phyloP scores from a whole-genome alignment of 169 alveolate genomes.

The Babesia caballi region DNA sequence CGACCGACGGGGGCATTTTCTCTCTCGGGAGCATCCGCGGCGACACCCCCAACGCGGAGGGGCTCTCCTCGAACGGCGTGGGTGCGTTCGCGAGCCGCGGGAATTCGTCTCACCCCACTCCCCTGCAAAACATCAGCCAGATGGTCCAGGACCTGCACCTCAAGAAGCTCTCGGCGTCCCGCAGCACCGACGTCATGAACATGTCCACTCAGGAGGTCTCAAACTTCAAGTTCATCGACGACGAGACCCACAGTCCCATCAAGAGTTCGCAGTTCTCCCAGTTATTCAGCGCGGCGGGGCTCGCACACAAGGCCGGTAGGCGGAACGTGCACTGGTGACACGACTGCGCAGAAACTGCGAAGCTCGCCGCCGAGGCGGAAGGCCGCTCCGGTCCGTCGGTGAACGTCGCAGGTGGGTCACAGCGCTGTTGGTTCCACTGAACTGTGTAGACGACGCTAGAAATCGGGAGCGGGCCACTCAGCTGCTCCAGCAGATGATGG shows the following conservation, averaged over 20 bases:
- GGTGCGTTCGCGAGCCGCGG: too few species aligned
- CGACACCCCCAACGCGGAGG: not conserved
- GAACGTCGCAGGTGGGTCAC: not conserved
- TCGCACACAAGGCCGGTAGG: not conserved
- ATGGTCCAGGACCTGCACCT: constrained; percentile 43
- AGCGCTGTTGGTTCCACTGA: not conserved
- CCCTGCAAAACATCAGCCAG: constrained; percentile 31
- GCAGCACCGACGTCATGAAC: constrained; percentile 27
- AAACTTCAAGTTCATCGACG: constrained; percentile 63
- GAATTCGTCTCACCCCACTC: constrained; percentile 11
- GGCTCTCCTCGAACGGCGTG: not conserved
- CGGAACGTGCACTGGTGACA: too few species aligned
- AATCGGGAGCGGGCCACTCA: constrained; percentile 22
- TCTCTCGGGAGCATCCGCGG: constrained; percentile 39
- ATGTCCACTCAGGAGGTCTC: constrained; percentile 41
- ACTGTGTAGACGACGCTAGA: not conserved
- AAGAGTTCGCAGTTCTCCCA: constrained; percentile 61
- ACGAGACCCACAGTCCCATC: constrained; percentile 30
- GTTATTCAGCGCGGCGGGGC: constrained; percentile 21
- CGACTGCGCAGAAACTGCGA: not conserved
- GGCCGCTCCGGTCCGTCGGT: not conserved
- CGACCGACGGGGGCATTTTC: constrained; percentile 50
- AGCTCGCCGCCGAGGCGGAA: not conserved
- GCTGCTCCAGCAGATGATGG: constrained; percentile 5
- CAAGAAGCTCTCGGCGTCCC: not conserved